phyloP scores from a whole-genome alignment of 2,329 filamentous ascomycete genomes.

The Elsinoe australis region DNA sequence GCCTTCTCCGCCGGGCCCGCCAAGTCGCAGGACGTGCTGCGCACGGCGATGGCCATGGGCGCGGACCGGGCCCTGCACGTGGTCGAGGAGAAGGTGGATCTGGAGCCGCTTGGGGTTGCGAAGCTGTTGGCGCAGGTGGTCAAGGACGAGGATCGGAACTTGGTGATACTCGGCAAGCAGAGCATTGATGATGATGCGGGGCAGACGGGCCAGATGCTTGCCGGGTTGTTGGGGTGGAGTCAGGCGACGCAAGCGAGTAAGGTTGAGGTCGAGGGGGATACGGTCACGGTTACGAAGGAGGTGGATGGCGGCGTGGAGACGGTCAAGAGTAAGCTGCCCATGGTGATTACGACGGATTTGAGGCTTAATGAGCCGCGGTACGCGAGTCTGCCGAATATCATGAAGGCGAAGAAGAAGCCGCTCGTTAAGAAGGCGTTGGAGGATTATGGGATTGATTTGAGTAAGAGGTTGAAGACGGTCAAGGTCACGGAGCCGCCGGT shows the following conservation, averaged over 20 bases:
- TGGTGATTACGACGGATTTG: conserved; percentile 93
- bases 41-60: conserved; percentile 98
- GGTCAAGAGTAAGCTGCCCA: conserved; percentile 71
- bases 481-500: conserved; percentile 84
- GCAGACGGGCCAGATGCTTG: conserved; percentile 98
- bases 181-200: conserved; percentile 93
- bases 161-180: conserved; percentile 94
- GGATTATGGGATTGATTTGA: conserved; percentile 71
- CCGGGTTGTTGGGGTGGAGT: conserved; percentile 81
- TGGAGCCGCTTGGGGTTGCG: conserved; percentile 86
- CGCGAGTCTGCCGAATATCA: conserved; percentile 93
- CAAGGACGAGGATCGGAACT: conserved; percentile 75
- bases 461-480: conserved; percentile 74
- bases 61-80: conserved; percentile 88
- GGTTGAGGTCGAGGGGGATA: conserved; percentile 66
- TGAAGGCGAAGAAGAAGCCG: conserved; percentile 99
- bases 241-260: conserved; percentile 91
- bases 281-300: conserved; percentile 74
- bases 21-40: conserved; percentile 80
- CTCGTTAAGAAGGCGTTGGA: conserved; percentile 81
- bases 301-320: conserved; percentile 95
- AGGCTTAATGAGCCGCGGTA: conserved; percentile 91
- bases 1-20: conserved; percentile 79
- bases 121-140: conserved; percentile 78
- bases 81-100: conserved; percentile 56